Evolutionary conservation across 768 basidiomycete genomes (phyloP), one percentile per base, ranked within the genome.

Genomic region (Exidia glandulosa): DNA sequence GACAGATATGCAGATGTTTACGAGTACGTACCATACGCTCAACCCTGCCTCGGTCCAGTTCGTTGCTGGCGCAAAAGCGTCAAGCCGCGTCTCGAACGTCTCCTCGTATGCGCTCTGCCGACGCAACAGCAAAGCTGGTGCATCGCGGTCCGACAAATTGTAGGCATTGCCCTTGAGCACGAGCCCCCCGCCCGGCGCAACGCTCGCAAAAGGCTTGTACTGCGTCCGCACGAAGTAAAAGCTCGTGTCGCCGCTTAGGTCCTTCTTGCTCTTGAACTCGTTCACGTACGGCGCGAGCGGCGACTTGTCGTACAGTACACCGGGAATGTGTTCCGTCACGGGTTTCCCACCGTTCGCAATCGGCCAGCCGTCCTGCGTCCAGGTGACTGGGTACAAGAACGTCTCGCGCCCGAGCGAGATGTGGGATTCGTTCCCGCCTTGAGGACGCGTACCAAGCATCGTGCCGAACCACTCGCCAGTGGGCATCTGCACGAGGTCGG

Each of bases 171-270:
- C 73, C 23, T 60, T 59, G 16, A 77, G 29, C 9, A 73, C 68
- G 45, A 77, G 72, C 37, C 41, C 41, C 16, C 64, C 69, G 1
- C 71, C 68, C 5, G 66, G 63, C 12, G 65, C 66, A 54, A 75
- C 63, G 5, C 70, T 71, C 59, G 74, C 59, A 64, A 76, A 76
- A 4, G 66, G 56, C 59, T 74, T 74, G 62, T 75, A 76, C 12
- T 74, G 75, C 10, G 71, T 76, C 10, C 76, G 71, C 52, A 76
- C 66, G 59, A 70, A 71, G 64, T 75, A 77, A 66, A 74, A 75
- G 30, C 50, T 54, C 16, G 6, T 54, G 50, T 54, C 50, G 50
- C 27, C 50, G 50, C 9, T 27, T 27, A 54, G 30, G 27, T 54
- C 50, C 10, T 31, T 27, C 50, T 27, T 54, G 25, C 12, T 54